Base-by-base conservation (phyloP, 2,329 filamentous ascomycete species). In the Aspergillus sp. region DNA sequence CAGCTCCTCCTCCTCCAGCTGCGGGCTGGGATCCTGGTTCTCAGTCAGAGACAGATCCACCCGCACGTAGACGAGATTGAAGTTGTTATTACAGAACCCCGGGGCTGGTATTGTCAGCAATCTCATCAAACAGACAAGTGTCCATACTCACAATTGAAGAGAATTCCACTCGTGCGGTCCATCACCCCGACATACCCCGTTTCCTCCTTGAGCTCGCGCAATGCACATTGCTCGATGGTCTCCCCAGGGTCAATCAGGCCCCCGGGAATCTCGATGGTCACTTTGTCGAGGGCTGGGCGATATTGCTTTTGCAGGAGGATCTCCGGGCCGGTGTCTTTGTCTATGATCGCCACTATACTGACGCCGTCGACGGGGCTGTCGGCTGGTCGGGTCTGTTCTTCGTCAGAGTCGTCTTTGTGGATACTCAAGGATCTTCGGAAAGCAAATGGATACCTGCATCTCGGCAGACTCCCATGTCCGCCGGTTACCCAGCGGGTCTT, bases 1-100 rank as follows among this genome's bases (percentile, higher is more conserved):
- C 65, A 91, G 92, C 72, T 93, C 89, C 56, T 85, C 87, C 16
- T 91, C 88, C 66, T 93, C 88, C 5, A 92, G 76, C 64, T 88
- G 75, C 0, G 88, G 85, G 66, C 85, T 78, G 1, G 83, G 84
- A 47, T 88, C 77, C 66, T 86, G 81, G 65, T 93, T 93, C 61
- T 85, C 85, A 0, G 86, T 81, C 1, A 84, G 74, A 4, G 74
- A 78, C 78, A 88, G 82, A 69, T 93, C 88, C 57, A 93, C 82
- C 1, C 77, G 80, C 36, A 92, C 83, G 64, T 92, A 88, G 11
- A 92, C 84, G 69, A 78, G 76, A 45, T 77, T 76, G 21, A 77
- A 66, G 55, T 78, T 78, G 17, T 76, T 78, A 50, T 78, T 78
- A 59, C 73, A 77, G 49, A 79, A 74, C 14, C 76, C 76, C 2